Base-by-base conservation (phyloP, 768 basidiomycete species). In the Rhizopogon vinicolor region DNA sequence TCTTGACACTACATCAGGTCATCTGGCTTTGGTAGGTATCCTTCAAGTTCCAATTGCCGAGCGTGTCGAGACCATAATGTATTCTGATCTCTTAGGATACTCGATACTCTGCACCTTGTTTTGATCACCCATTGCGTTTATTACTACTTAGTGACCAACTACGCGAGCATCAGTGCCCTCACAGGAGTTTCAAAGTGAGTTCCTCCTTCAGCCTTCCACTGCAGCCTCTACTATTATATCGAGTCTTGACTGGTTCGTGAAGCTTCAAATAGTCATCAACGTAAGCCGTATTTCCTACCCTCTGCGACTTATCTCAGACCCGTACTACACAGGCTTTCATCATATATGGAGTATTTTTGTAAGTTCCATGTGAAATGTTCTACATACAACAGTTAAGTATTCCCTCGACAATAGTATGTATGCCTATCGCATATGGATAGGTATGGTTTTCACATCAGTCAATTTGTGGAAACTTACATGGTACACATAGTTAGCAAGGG, bases 101-200 rank as follows among this genome's bases (percentile, higher is more conserved):
- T 74, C 13, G 73, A 74, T 57, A 66, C 68, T 10, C 54, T 73
- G 16, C 72, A 74, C 42, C 59, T 74, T 28, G 67, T 62, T 0
- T 62, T 75, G n/a, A 60, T 73, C 28, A 66, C 69, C 2, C 71
- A 74, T 51, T 62, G 62, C 22, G 28, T 74, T 10, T 74, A 76
- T 58, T 68, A 63, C 55, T 75, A 75, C 62, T 54, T 71, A 37
- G 65, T 76, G 44, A 63, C 60, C 9, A 74, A 69, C 50, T 73
- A 67, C 48, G 62, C 52, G 33, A 69, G 71, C 56, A 66, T 69
- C 1, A 1, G 51, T 9, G 63, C 62, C 22, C 52, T 75, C 31
- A 50, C 64, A 7, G 62, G 51, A 22, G 37, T n/a, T 35, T 53
- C 25, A 41, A 52, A 31, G 51, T 44, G 13, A 42, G 51, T 41